phyloP scores from a whole-genome alignment of 805 yeast species.

The Cyberlindnera veronae region DNA sequence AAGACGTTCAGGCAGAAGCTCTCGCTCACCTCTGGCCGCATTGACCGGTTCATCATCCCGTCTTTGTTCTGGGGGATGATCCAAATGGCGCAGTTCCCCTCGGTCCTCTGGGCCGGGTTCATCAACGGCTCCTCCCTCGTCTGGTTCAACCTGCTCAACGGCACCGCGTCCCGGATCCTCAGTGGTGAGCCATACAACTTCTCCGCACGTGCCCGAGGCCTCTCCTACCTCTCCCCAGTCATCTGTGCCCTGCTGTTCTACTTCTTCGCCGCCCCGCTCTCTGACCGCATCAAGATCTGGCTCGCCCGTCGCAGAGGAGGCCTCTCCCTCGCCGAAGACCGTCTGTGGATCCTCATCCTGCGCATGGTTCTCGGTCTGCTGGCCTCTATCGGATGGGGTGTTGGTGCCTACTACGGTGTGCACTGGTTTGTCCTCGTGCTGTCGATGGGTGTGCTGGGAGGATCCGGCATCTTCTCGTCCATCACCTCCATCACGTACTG shows the following conservation, averaged over 20 bases:
- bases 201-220: slow-evolving; percentile 43
- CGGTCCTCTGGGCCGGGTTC: slow-evolving; percentile 56
- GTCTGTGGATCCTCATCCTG: slow-evolving; percentile 47
- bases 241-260: slow-evolving; percentile 43
- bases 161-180: slow-evolving; percentile 42
- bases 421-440: slow-evolving; percentile 54
- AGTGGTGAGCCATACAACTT: slow-evolving; percentile 50
- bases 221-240: slow-evolving; percentile 51
- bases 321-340: slow-evolving; percentile 51
- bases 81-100: slow-evolving; percentile 44
- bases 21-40: slow-evolving; percentile 37
- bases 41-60: slow-evolving; percentile 29
- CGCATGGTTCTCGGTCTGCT: slow-evolving; percentile 49
- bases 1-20: slow-evolving; percentile 42
- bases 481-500: slow-evolving; percentile 49
- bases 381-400: slow-evolving; percentile 58
- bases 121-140: slow-evolving; percentile 46
- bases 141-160: slow-evolving; percentile 47
- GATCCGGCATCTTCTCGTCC: slow-evolving; percentile 50
- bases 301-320: slow-evolving; percentile 50
- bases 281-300: slow-evolving; percentile 47
- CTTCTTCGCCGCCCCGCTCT: slow-evolving; percentile 45
- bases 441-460: slow-evolving; percentile 56
- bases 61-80: slow-evolving; percentile 36
- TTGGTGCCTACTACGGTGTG: slow-evolving; percentile 52